Conservation (phyloP, 2,329 filamentous ascomycete species). For the Botrytis porri region DNA sequence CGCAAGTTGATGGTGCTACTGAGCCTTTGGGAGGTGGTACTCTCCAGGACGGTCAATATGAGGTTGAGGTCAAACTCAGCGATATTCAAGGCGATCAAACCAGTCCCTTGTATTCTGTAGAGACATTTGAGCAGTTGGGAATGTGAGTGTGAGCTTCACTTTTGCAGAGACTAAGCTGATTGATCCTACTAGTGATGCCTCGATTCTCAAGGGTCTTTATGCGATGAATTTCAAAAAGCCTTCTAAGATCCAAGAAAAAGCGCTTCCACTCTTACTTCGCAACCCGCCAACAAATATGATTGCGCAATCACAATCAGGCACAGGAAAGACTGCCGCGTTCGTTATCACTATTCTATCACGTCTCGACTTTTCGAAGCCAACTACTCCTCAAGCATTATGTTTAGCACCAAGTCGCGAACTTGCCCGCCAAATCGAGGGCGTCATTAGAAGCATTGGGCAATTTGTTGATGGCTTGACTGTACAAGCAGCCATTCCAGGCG, state of each 20-base stretch:
- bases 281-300: constrained; percentile 93
- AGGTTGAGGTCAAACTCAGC: constrained; percentile 89
- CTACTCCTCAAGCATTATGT: constrained; percentile 77
- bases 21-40: constrained; percentile 47
- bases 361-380: constrained; percentile 66
- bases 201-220: constrained; percentile 73
- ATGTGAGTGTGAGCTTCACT: constrained; percentile 52
- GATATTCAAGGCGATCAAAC: constrained; percentile 83
- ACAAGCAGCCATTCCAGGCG: constrained; percentile 79
- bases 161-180: constrained; percentile 20
- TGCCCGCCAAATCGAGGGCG: constrained; percentile 87
- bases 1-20: constrained; percentile 47
- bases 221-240: constrained; percentile 89
- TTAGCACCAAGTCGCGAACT: constrained; percentile 92
- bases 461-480: constrained; percentile 75
- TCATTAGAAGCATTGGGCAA: constrained; percentile 78
- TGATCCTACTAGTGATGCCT: constrained; percentile 45
- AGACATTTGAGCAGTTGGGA: constrained; percentile 79
- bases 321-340: constrained; percentile 96
- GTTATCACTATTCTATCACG: constrained; percentile 88
- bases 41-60: constrained; percentile 70
- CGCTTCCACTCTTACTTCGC: constrained; percentile 81
- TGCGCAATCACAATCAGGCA: constrained; percentile 98
- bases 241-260: constrained; percentile 96
- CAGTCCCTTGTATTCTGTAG: constrained; percentile 82